Conservation (phyloP, 768 basidiomycete species). For the Termitomyces sp. region DNA sequence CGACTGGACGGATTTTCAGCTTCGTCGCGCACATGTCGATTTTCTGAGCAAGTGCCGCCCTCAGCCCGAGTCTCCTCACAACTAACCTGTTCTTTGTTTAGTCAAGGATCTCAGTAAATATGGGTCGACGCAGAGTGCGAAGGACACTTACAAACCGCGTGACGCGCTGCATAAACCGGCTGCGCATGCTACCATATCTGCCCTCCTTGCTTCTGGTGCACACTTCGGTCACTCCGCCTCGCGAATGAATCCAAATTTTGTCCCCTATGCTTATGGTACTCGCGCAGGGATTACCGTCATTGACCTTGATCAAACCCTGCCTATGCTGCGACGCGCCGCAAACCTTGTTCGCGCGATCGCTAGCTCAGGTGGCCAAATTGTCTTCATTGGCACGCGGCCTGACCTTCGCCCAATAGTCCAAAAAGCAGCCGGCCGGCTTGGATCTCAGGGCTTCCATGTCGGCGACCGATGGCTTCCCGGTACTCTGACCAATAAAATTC, state of each 20-base stretch:
- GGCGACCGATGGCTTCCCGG: conserved; percentile 92
- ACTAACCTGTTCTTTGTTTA: conserved; percentile 23
- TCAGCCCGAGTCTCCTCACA: background rate
- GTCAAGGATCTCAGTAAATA: conserved; percentile 60
- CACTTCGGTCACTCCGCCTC: conserved; percentile 87
- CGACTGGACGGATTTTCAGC: conserved; percentile 65
- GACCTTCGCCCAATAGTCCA: conserved; percentile 72
- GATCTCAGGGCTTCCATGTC: conserved; percentile 76
- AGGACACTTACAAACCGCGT: conserved; percentile 69
- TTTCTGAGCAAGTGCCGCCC: conserved; percentile 42
- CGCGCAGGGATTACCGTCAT: conserved; percentile 90
- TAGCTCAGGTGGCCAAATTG: conserved; percentile 72
- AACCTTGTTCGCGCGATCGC: conserved; percentile 82
- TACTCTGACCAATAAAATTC: conserved; percentile 83
- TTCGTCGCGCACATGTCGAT: conserved; percentile 49
- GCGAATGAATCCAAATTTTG: conserved; percentile 84
- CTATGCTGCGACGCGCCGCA: conserved; percentile 86
- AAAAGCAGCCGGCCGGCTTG: conserved; percentile 77
- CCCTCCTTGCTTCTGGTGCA: conserved; percentile 88
- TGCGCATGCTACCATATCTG: conserved; percentile 73
- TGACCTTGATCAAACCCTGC: conserved; percentile 91
- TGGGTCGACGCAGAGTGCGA: conserved; percentile 72
- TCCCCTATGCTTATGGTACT: conserved; percentile 89
- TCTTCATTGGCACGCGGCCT: conserved; percentile 87
- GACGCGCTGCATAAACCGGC: conserved; percentile 65